Evolutionary conservation across 768 basidiomycete species (phyloP).

Genomic region (Gyrodon lividus): DNA sequence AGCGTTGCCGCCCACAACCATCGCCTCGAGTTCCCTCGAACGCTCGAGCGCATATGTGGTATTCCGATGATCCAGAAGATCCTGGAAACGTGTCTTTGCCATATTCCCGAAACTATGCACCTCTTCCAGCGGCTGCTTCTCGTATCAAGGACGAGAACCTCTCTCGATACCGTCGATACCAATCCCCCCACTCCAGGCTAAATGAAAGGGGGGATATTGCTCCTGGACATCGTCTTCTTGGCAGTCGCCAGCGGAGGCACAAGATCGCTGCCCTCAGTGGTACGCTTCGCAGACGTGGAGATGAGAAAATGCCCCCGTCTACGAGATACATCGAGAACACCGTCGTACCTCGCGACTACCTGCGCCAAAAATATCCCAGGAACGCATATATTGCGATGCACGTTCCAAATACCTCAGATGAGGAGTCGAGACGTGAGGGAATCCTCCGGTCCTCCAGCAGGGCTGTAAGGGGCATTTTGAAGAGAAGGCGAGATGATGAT

Average conservation of each 20-base stretch:
- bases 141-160: conserved; percentile 15
- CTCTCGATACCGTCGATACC: not conserved
- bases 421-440: conserved; percentile 29
- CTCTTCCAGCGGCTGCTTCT: not conserved
- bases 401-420: conserved; percentile 10
- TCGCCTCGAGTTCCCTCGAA: not conserved
- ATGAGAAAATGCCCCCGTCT: conserved; percentile 20
- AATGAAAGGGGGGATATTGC: not conserved
- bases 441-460: conserved; percentile 19
- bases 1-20: not conserved
- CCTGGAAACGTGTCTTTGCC: not conserved
- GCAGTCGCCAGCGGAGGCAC: conserved; percentile 8
- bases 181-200: not conserved
- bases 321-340: conserved; percentile 25
- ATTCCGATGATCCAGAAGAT: conserved; percentile 6
- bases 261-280: not conserved
- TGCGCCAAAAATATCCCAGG: conserved; percentile 28
- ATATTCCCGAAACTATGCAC: not conserved
- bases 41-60: conserved; percentile 8
- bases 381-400: conserved; percentile 29
- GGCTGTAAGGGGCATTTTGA: conserved; percentile 29
- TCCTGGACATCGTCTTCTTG: conserved; percentile 4
- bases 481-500: conserved; percentile 27
- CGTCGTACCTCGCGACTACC: conserved; percentile 25
- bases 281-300: conserved; percentile 16